A percentile compares a stretch with the other conserved stretches of the same genome.
Evolutionary conservation across 1,284 basidiomycete species (phyloP).

Genomic region (Melampsora larici-populina): DNA sequence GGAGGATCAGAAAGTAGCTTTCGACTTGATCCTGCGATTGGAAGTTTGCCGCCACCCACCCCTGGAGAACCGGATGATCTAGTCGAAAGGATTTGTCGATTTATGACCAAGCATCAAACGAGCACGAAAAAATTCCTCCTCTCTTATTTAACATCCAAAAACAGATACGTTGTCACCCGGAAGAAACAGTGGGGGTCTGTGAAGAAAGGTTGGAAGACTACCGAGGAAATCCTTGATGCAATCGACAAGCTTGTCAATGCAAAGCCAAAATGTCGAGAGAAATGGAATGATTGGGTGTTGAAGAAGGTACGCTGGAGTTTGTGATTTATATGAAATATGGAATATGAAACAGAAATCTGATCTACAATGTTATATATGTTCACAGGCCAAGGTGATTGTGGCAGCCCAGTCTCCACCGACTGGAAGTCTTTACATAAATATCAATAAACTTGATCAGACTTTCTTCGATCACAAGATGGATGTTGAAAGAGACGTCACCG

Average conservation of each 20-base stretch:
- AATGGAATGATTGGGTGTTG: too few relatives aligned
- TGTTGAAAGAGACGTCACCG: neutral
- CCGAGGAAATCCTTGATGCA: too few relatives aligned
- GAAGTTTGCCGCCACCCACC: neutral
- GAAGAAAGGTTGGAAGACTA: too few relatives aligned
- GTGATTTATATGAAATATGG: neutral
- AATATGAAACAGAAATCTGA: neutral
- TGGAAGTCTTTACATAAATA: neutral
- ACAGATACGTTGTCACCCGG: too few relatives aligned
- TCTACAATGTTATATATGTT: neutral
- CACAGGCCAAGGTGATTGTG: neutral
- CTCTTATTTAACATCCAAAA: too few relatives aligned
- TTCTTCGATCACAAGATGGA: neutral
- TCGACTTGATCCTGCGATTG: neutral
- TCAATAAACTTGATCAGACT: neutral
- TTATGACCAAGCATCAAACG: neutral
- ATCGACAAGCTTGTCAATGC: too few relatives aligned
- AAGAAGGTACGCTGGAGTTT: too few relatives aligned
- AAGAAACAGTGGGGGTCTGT: too few relatives aligned
- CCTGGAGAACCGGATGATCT: neutral
- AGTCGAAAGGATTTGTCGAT: neutral
- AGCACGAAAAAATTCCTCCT: neutral
- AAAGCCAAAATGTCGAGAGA: neutral
- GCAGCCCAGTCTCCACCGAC: neutral
- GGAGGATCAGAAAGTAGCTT: neutral